Conservation (phyloP, 2,329 filamentous ascomycete species). For the Talaromyces piceae region DNA sequence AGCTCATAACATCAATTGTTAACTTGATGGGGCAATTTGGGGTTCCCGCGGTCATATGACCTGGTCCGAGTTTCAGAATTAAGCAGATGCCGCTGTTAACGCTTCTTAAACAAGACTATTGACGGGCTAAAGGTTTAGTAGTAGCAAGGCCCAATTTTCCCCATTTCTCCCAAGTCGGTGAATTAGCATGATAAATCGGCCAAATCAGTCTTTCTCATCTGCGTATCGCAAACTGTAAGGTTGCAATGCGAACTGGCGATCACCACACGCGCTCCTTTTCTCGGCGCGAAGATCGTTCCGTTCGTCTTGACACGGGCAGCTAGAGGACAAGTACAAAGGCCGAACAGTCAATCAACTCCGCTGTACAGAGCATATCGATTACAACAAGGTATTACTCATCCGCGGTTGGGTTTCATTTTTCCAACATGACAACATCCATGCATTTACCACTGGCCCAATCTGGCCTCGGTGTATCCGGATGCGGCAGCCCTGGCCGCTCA, state of each 20-base stretch:
- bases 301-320: background rate
- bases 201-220: too few species aligned
- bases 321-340: background rate
- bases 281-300: background rate
- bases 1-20: background rate
- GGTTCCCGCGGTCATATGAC: background rate
- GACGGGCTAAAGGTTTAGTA: background rate
- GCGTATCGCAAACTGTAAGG: background rate
- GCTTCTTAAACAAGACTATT: background rate
- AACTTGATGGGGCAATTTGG: background rate
- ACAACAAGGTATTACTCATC: background rate
- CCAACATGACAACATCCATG: too few species aligned
- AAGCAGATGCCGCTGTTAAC: background rate
- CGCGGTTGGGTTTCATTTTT: background rate
- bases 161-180: too few species aligned
- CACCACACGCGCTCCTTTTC: background rate
- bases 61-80: background rate
- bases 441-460: background rate
- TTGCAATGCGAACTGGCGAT: background rate
- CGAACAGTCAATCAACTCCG: background rate
- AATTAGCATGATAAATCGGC: too few species aligned
- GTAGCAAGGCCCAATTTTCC: too few species aligned
- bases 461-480: background rate
- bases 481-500: background rate
- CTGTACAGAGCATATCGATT: background rate